A percentile compares a stretch with the other conserved stretches of the same genome.
These are phyloP conservation scores for Boletus fagicola DNA, from an alignment of 768 basidiomycete genomes.

Conservation along the genomic window DNA sequence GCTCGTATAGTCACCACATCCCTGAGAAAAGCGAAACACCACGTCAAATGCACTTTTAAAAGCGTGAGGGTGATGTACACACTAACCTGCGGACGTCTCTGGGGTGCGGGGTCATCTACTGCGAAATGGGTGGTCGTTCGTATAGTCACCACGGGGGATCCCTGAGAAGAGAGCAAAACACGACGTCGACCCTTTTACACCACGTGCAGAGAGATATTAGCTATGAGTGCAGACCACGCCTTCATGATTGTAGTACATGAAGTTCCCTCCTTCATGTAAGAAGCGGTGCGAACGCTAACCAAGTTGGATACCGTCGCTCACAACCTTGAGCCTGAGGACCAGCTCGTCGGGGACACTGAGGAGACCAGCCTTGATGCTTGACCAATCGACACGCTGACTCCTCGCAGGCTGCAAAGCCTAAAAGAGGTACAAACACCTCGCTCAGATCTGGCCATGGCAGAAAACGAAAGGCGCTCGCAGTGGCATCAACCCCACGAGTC, in stretches of 20 bases:
- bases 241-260: not conserved
- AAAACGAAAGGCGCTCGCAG: not conserved
- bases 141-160: not conserved
- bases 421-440: not conserved
- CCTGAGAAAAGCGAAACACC: not conserved
- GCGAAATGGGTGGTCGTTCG: not conserved
- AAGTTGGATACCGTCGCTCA: not conserved
- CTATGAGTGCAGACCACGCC: not conserved
- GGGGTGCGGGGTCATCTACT: not conserved
- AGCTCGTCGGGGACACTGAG: not conserved
- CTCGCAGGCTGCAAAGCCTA: not conserved
- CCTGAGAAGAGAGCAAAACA: not conserved
- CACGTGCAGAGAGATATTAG: conserved; percentile 1
- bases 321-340: not conserved
- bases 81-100: not conserved
- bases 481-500: not conserved
- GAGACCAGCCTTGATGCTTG: not conserved
- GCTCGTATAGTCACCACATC: not conserved
- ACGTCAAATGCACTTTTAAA: not conserved
- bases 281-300: not conserved
- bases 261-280: not conserved
- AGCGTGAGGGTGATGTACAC: not conserved
- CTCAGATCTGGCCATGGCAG: not conserved
- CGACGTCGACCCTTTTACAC: not conserved
- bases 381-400: not conserved